Evolutionary conservation across 2,329 filamentous ascomycete genomes (phyloP).

Genomic region (Aspergillus costaricaensis): DNA sequence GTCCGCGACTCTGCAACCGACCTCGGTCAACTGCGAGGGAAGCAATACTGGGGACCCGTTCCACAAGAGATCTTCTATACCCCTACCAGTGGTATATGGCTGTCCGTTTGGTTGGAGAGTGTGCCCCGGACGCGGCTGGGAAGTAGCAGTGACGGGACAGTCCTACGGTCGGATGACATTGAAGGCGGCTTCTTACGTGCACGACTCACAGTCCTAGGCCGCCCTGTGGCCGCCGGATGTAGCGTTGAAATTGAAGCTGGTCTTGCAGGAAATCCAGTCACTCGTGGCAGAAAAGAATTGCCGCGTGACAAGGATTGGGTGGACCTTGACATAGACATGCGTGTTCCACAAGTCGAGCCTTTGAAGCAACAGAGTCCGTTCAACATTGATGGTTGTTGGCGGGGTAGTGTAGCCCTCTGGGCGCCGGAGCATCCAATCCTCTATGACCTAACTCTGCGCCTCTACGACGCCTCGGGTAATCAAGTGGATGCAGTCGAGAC

Average conservation of each 20-base stretch:
- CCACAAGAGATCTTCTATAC: conserved; percentile 66
- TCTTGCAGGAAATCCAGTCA: conserved; percentile 53
- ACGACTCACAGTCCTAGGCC: conserved; percentile 50
- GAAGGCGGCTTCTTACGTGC: conserved; percentile 55
- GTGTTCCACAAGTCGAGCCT: conserved; percentile 43
- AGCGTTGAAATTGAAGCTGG: conserved; percentile 57
- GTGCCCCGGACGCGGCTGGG: conserved; percentile 54
- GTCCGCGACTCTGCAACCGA: conserved; percentile 67
- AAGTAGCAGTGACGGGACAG: conserved; percentile 61
- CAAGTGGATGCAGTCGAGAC: conserved; percentile 58
- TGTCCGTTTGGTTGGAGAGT: conserved; percentile 70
- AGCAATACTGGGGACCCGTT: conserved; percentile 63
- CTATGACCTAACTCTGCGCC: conserved; percentile 61
- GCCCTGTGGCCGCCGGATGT: conserved; percentile 38
- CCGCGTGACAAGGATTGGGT: conserved; percentile 54
- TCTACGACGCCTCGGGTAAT: conserved; percentile 43
- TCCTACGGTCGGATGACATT: conserved; percentile 59
- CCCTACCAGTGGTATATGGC: conserved; percentile 73
- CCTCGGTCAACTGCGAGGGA: conserved; percentile 65
- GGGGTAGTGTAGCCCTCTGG: conserved; percentile 65
- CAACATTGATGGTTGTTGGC: conserved; percentile 54
- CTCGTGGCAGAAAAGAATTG: conserved; percentile 48
- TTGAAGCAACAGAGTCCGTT: conserved; percentile 30
- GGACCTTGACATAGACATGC: conserved; percentile 52
- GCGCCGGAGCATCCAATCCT: conserved; percentile 63